Conservation (phyloP, 345 rosid genomes). For the Dipteronia sinensis region DNA sequence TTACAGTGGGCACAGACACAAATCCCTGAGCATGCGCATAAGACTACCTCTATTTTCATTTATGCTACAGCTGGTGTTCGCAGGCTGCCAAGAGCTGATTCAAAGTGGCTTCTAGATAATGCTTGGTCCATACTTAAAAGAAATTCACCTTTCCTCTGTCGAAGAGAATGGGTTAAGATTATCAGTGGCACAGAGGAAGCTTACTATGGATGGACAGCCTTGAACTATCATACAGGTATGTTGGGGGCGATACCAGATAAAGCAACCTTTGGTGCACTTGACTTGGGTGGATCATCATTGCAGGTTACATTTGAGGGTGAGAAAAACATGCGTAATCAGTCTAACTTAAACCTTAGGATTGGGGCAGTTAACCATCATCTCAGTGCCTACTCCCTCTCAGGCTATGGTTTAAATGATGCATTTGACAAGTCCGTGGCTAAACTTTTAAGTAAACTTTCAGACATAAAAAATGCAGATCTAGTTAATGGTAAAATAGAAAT, state of each 20-base stretch:
- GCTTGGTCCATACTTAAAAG: conserved; percentile 79
- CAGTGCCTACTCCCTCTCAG: conserved; percentile 93
- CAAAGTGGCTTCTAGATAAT: conserved; percentile 88
- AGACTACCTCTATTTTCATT: conserved; percentile 81
- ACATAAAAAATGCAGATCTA: conserved; percentile 43
- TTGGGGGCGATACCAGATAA: conserved; percentile 70
- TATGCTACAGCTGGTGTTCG: conserved; percentile 98
- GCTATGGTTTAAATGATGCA: conserved; percentile 98
- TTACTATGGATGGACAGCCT: conserved; percentile 94
- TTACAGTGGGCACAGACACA: conserved; percentile 89
- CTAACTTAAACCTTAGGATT: conserved; percentile 72
- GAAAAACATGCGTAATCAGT: conserved; percentile 51
- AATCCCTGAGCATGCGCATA: conserved; percentile 80
- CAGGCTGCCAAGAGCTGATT: conserved; percentile 73
- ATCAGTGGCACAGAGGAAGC: conserved; percentile 96
- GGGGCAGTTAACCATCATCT: conserved; percentile 82
- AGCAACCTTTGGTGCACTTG: conserved; percentile 93
- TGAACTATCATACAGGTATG: conserved; percentile 70
- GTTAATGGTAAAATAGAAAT: conserved; percentile 61
- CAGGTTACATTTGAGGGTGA: conserved; percentile 95
- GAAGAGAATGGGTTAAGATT: conserved; percentile 77
- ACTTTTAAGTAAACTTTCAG: conserved; percentile 52
- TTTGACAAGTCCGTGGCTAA: conserved; percentile 84
- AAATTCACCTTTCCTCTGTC: conserved; percentile 67
- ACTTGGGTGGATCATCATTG: conserved; percentile 97